Conservation (phyloP, 306 rosid genomes). For the Citrullus colocynthis region DNA sequence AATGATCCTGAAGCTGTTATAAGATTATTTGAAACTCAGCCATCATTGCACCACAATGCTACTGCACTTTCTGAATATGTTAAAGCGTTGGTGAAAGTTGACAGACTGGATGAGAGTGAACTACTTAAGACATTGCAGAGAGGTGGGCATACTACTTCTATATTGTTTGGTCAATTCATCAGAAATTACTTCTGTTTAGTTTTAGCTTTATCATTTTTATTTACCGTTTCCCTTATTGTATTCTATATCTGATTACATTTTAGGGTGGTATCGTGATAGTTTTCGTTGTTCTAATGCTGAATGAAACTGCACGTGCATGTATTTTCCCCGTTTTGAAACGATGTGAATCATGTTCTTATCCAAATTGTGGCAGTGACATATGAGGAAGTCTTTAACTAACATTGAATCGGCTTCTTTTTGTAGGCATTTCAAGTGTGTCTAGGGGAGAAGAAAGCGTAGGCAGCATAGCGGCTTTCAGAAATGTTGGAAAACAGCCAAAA, state of each 20-base stretch:
- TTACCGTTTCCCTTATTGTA: not conserved
- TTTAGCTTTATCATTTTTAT: not conserved
- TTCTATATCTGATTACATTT: not conserved
- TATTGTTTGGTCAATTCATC: not conserved
- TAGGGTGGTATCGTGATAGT: not conserved
- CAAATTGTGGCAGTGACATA: not conserved
- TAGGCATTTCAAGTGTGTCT: constrained; percentile 47
- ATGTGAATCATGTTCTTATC: not conserved
- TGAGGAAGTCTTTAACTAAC: not conserved
- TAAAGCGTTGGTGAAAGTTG: constrained; percentile 70
- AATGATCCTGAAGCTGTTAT: constrained; percentile 86
- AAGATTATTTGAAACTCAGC: constrained; percentile 69
- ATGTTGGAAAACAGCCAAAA: constrained; percentile 43
- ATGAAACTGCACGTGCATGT: not conserved
- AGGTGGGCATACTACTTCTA: constrained; percentile 30
- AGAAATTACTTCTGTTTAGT: not conserved
- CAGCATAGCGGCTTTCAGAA: constrained; percentile 41
- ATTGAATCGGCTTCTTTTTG: not conserved
- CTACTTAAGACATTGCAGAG: constrained; percentile 61
- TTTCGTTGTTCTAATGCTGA: not conserved
- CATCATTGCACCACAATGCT: constrained; percentile 55
- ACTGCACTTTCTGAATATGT: constrained; percentile 75
- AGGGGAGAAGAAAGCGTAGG: constrained; percentile 41
- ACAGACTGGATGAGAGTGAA: constrained; percentile 74
- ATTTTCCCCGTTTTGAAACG: not conserved